Base-by-base conservation (phyloP, 345 rosid genomes). In the Sapria himalayana region DNA sequence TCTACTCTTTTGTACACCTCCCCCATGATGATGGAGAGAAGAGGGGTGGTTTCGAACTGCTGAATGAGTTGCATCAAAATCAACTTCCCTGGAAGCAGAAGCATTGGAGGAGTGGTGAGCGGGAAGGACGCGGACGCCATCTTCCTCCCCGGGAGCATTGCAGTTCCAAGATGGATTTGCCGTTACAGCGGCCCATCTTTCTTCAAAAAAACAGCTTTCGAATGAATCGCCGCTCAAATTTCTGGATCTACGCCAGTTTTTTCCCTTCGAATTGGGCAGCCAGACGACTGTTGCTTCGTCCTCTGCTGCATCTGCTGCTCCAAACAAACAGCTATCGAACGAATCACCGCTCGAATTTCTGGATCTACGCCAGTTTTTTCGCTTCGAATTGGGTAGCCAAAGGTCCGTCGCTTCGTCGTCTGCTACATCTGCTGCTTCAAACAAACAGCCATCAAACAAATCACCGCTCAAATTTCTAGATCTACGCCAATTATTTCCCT, bases 161-260 rank as follows among this genome's bases (percentile, higher is more conserved):
- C 45, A 42, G 37, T 54, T 43, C 51, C 29, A 57, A 56, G 55
- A 59, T 25, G 57, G 43, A 51, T 42, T 49, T 34, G 23, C 43
- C 47, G 57, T 56, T 33, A 39, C 51, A 4, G 66, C 24, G 22
- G 56, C 12, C 55, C 47, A 60, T 39, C 73, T 74, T 52, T 53
- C 60, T 33, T 52, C 50, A 45, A 37, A 49, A 24, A 59, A 56
- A 62, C 56, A 56, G 59, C 35, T 45, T 37, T 38, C 33, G 15
- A 20, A 21, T 12, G 39, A 47, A 40, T 45, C 48, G 65, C 59
- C 7, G 19, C 41, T 51, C 41, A 29, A 41, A 41, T 54, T 59
- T 39, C 38, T 53, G 20, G 71, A 54, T 40, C 48, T 58, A 41
- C 27, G 33, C 7, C 14, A 37, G 23, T 33, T 43, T 19, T 9